These are phyloP conservation scores for Kickxella alabastrina DNA, from an alignment of 192 early-diverging fungal genomes.

Conservation along the genomic window DNA sequence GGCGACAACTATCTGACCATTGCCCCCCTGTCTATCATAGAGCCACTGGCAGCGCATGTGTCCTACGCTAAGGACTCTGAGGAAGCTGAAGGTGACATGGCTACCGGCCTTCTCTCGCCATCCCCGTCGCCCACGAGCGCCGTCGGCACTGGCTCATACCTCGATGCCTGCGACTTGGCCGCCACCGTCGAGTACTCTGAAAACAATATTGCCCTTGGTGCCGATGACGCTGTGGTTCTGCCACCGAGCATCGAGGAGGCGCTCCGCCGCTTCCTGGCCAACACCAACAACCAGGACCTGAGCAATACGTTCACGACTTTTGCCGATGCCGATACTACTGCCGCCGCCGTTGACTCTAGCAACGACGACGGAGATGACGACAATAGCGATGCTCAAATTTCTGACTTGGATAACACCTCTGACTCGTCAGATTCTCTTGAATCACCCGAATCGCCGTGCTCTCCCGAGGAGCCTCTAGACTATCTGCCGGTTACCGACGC, in stretches of 20 bases:
- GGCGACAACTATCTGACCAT: conserved; percentile 33
- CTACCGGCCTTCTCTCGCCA: conserved; percentile 19
- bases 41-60: background rate
- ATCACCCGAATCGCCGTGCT: conserved; percentile 30
- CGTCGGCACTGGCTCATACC: conserved; percentile 1
- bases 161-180: background rate
- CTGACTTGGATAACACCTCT: conserved; percentile 23
- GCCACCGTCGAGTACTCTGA: background rate
- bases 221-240: conserved; percentile 16
- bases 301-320: conserved; percentile 47
- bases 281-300: conserved; percentile 34
- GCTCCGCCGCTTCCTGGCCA: conserved; percentile 39
- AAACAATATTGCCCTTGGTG: background rate
- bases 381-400: conserved; percentile 22
- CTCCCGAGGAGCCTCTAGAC: conserved; percentile 28
- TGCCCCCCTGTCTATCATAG: conserved; percentile 13
- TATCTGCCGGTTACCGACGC: conserved; percentile 27
- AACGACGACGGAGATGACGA: conserved; percentile 16
- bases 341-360: background rate
- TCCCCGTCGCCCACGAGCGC: conserved; percentile 14
- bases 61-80: conserved; percentile 17
- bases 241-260: conserved; percentile 44
- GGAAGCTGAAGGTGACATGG: conserved; percentile 7
- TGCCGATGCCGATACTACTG: conserved; percentile 12
- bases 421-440: too few species aligned